phyloP scores from a whole-genome alignment of 768 basidiomycete species.

The Collybiopsis luxurians region DNA sequence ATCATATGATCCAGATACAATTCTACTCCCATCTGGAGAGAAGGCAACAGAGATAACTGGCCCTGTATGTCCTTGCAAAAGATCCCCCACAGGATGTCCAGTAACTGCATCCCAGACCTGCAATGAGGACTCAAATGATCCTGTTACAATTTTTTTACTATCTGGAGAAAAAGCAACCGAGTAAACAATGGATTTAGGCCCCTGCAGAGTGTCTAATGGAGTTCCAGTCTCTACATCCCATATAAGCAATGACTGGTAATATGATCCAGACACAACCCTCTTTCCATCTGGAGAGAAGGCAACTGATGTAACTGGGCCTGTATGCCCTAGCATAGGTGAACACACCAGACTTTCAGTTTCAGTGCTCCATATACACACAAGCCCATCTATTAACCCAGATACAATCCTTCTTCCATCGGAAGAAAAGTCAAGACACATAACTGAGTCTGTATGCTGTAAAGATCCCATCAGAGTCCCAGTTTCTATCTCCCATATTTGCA shows the following conservation, averaged over 20 bases:
- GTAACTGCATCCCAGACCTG: not conserved
- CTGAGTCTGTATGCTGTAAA: slow-evolving; percentile 10
- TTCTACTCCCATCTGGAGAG: no score
- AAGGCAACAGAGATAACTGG: not conserved
- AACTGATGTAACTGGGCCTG: not conserved
- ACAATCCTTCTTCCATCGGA: slow-evolving; percentile 46
- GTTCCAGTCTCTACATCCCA: not conserved
- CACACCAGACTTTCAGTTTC: no score
- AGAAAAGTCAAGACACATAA: slow-evolving; percentile 40
- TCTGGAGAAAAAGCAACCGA: not conserved
- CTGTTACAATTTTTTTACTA: not conserved
- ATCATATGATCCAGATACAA: no score
- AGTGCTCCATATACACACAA: slow-evolving; percentile 50
- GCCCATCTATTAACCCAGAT: slow-evolving; percentile 53
- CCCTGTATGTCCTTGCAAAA: not conserved
- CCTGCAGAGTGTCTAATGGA: no score
- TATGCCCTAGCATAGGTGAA: no score
- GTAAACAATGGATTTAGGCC: no score
- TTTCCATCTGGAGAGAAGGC: not conserved
- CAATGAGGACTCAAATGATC: not conserved
- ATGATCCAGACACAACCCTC: no score
- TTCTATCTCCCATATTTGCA: no score
- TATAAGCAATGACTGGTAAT: not conserved
- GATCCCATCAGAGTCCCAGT: no score
- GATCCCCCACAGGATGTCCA: not conserved